These are phyloP conservation scores for Monilinia vaccinii-corymbosi DNA, from an alignment of 2,329 filamentous ascomycete species.

Conservation along the genomic window DNA sequence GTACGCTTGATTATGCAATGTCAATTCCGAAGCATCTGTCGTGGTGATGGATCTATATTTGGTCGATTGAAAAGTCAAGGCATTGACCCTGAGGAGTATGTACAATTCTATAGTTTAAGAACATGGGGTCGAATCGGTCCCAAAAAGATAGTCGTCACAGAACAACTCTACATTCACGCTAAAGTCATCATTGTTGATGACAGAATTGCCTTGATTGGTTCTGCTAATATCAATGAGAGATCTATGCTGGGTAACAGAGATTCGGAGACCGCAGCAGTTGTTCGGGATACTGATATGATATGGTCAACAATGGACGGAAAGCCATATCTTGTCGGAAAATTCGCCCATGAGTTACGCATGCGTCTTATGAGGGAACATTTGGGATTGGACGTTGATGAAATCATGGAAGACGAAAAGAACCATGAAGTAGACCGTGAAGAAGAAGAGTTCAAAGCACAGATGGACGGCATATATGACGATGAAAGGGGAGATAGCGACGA, in stretches of 20 bases:
- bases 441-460: conserved; percentile 46
- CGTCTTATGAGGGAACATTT: conserved; percentile 95
- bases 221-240: conserved; percentile 96
- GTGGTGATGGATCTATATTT: conserved; percentile 87
- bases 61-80: conserved; percentile 68
- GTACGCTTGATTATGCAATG: conserved; percentile 94
- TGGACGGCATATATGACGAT: conserved; percentile 53
- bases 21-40: conserved; percentile 91
- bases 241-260: conserved; percentile 90
- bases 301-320: conserved; percentile 84
- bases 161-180: conserved; percentile 96
- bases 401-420: conserved; percentile 69
- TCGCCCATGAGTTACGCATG: conserved; percentile 86
- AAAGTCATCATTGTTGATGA: conserved; percentile 97
- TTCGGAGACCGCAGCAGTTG: conserved; percentile 82
- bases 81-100: conserved; percentile 91
- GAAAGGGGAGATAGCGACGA: conserved; percentile 27
- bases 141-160: conserved; percentile 75
- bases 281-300: conserved; percentile 88
- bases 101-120: conserved; percentile 86
- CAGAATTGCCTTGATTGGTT: conserved; percentile 85
- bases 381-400: conserved; percentile 87
- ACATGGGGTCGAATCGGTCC: conserved; percentile 87
- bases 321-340: conserved; percentile 83
- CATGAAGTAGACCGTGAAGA: conserved; percentile 51